Percentiles rank a stretch among this genome's conserved stretches.
Conservation (phyloP, 2,329 filamentous ascomycete genomes). For the Gaeumannomyces sp. region DNA sequence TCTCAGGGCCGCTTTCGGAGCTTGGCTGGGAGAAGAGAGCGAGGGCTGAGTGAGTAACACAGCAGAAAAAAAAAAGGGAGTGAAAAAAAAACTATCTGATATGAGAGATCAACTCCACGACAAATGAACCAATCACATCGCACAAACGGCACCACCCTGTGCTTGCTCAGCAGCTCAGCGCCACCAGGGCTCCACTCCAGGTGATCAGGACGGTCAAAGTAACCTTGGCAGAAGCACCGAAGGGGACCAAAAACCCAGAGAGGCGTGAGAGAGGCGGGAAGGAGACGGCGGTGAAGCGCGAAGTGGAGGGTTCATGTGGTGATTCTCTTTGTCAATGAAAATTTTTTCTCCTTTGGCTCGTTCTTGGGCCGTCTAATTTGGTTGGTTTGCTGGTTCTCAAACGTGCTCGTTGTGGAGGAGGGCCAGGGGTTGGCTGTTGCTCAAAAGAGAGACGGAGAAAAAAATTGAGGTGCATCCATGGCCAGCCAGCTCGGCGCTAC, state of each 20-base stretch:
- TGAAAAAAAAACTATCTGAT: neutral
- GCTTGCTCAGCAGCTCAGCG: neutral
- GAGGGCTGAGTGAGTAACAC: neutral
- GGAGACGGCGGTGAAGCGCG: neutral
- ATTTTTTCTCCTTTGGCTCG: neutral
- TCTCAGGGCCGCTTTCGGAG: neutral
- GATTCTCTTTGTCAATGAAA: neutral
- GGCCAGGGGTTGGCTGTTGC: neutral
- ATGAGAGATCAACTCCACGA: neutral
- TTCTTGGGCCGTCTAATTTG: neutral
- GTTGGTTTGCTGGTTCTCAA: neutral
- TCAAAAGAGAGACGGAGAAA: neutral
- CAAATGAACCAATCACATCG: neutral
- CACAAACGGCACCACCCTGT: neutral
- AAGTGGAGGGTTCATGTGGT: neutral
- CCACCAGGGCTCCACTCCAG: neutral
- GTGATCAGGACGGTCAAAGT: neutral
- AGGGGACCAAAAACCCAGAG: neutral
- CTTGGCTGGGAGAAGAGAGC: neutral
- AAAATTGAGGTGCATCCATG: neutral
- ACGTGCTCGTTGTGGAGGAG: neutral
- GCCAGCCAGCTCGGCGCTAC: neutral
- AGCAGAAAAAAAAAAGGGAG: neutral
- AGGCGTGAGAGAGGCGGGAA: neutral
- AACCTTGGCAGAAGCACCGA: neutral